Percentiles rank a stretch among this genome's conserved stretches.
These are phyloP conservation scores for Boeremia exigua DNA, from an alignment of 2,329 filamentous ascomycete species.

Conservation along the genomic window DNA sequence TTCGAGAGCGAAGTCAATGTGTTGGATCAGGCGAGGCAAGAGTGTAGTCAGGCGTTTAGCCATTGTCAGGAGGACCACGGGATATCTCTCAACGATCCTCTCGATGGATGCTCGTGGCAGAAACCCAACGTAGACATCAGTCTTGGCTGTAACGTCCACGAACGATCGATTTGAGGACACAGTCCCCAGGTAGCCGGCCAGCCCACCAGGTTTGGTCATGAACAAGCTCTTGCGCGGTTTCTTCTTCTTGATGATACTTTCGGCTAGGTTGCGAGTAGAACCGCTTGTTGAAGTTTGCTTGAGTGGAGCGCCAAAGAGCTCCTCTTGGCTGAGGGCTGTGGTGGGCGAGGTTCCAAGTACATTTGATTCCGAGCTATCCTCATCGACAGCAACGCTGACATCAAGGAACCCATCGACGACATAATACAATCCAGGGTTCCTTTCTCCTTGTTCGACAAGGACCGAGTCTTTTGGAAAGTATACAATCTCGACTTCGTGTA, in stretches of 20 bases:
- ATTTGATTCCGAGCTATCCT: constrained; percentile 58
- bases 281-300: constrained; percentile 35
- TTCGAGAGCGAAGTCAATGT: constrained; percentile 97
- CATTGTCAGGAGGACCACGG: constrained; percentile 91
- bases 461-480: constrained; percentile 96
- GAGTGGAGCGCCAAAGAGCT: constrained; percentile 41
- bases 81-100: constrained; percentile 89
- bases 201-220: constrained; percentile 89
- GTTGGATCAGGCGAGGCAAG: constrained; percentile 85
- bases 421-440: constrained; percentile 96
- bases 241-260: constrained; percentile 51
- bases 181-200: constrained; percentile 93
- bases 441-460: constrained; percentile 92
- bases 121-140: constrained; percentile 97
- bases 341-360: constrained; percentile 52
- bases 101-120: constrained; percentile 85
- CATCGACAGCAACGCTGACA: constrained; percentile 79
- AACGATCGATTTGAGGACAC: constrained; percentile 96
- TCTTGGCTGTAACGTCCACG: constrained; percentile 95
- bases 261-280: constrained; percentile 35
- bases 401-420: constrained; percentile 97
- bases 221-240: constrained; percentile 75
- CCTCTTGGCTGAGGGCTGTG: constrained; percentile 44
- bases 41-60: constrained; percentile 92
- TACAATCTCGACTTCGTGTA: constrained; percentile 93